Percentiles rank a stretch among this genome's conserved stretches.
Conservation (phyloP, 306 rosid species). For the Sicyos baderoa region DNA sequence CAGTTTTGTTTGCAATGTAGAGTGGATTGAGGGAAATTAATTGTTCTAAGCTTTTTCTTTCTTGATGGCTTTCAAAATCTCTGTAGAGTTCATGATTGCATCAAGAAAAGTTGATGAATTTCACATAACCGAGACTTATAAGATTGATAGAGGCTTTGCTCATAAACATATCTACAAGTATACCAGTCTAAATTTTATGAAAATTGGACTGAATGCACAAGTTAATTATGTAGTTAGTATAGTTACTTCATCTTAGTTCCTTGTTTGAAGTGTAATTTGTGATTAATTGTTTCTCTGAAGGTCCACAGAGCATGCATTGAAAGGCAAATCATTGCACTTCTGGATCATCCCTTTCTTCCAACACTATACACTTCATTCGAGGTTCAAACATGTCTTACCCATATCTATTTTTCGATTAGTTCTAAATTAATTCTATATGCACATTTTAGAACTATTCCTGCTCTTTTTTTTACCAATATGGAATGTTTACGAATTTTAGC, state of each 20-base stretch:
- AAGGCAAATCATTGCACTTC: constrained; percentile 76
- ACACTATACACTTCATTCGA: constrained; percentile 81
- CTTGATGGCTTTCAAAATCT: neutral
- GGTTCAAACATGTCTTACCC: constrained; percentile 32
- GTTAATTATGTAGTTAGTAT: neutral
- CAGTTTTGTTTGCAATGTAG: neutral
- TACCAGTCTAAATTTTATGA: neutral
- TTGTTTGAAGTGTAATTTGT: constrained; percentile 17
- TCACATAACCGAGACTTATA: neutral
- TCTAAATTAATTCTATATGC: constrained; percentile 2
- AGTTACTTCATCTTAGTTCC: neutral
- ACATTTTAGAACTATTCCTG: constrained; percentile 6
- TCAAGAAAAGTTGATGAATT: neutral
- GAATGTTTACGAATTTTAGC: neutral
- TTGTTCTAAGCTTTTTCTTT: neutral
- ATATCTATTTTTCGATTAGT: constrained; percentile 3
- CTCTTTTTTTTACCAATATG: neutral
- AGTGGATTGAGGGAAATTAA: neutral
- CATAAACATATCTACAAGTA: neutral
- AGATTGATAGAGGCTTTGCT: neutral
- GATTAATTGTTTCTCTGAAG: constrained; percentile 35
- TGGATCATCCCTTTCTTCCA: constrained; percentile 98
- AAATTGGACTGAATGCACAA: constrained; percentile 3
- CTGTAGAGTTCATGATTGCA: neutral
- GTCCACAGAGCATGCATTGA: constrained; percentile 93